Conservation (phyloP, 371 early-diverging fungal genomes). For the Fennellomyces sp. region DNA sequence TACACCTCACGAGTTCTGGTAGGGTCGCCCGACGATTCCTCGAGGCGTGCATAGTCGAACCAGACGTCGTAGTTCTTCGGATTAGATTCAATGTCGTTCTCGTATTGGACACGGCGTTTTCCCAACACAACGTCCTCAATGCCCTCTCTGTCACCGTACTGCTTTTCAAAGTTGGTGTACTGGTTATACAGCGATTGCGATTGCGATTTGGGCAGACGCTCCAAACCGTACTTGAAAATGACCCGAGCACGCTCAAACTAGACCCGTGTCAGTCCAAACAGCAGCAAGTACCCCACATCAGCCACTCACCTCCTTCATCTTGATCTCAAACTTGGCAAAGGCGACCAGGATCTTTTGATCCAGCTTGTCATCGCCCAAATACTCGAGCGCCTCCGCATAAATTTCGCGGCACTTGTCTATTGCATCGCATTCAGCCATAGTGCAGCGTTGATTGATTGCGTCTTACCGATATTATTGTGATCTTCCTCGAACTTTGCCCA, state of each 20-base stretch:
- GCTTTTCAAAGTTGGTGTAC: conserved; percentile 96
- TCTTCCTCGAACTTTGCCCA: conserved; percentile 96
- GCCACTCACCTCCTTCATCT: conserved; percentile 74
- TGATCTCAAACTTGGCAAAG: conserved; percentile 95
- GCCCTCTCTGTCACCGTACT: conserved; percentile 85
- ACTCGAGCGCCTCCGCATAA: conserved; percentile 86
- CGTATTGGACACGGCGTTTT: conserved; percentile 90
- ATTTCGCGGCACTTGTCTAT: conserved; percentile 83
- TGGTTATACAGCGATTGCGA: conserved; percentile 88
- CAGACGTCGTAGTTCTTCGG: conserved; percentile 93
- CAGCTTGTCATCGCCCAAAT: conserved; percentile 85
- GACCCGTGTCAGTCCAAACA: neutral
- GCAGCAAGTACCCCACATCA: too few species aligned
- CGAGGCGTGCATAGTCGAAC: conserved; percentile 93
- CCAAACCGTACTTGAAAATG: conserved; percentile 94
- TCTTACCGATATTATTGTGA: conserved; percentile 67
- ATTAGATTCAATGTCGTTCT: conserved; percentile 78
- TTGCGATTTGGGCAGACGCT: conserved; percentile 81
- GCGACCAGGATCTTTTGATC: conserved; percentile 91
- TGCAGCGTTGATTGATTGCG: too few species aligned
- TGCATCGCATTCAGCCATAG: neutral
- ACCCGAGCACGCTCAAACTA: conserved; percentile 90
- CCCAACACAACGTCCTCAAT: conserved; percentile 89
- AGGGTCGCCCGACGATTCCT: conserved; percentile 79
- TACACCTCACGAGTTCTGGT: conserved; percentile 90